Evolutionary conservation across 2,329 filamentous ascomycete genomes (phyloP), one percentile per base, ranked within the genome.

Genomic region (Cercospora janseana): DNA sequence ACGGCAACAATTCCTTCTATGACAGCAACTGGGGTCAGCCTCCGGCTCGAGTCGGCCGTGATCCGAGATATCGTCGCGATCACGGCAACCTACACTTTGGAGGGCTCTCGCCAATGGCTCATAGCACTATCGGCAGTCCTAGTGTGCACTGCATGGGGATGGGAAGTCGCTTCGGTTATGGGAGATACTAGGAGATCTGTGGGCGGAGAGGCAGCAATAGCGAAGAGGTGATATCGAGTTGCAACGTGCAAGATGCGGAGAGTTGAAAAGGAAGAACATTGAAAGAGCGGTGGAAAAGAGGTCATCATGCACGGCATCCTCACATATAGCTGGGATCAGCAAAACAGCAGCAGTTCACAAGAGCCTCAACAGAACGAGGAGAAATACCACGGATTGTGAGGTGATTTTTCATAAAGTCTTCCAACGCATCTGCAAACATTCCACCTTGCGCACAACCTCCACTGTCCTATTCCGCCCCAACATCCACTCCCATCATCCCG

Each of bases 1-100:
- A 62, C 6, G 70, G 69, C 10, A 70, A 70, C 50, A 63, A 65
- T 16, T 72, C 68, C 38, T 74, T 73, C 63, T 74, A 68, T 49
- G 69, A 69, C 35, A 62, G 63, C 20, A 63, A 65, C 10, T 69
- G 67, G 65, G 67, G 66, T 12, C 54, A 61, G 54, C 66, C 67
- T 32, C 69, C 69, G 4, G 63, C 63, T 48, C 53, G 68, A 31
- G 60, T 71, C 6, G 68, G 68, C 12, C 59, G 68, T 42, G 69
- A 70, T 60, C 60, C 64, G 13, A 57, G 68, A 42, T 69, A 69
- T 49, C 57, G 65, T 34, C 55, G 53, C 16, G 37, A 63, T 32
- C 57, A 52, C 8, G 55, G 55, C 18, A 58, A 60, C 31, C 37
- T 55, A 37, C 44, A 54, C 23, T 58, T 54, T 27, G 58, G 52